Base-by-base conservation (phyloP, 202 grass and related monocot genomes). In the Panicum hallii region DNA sequence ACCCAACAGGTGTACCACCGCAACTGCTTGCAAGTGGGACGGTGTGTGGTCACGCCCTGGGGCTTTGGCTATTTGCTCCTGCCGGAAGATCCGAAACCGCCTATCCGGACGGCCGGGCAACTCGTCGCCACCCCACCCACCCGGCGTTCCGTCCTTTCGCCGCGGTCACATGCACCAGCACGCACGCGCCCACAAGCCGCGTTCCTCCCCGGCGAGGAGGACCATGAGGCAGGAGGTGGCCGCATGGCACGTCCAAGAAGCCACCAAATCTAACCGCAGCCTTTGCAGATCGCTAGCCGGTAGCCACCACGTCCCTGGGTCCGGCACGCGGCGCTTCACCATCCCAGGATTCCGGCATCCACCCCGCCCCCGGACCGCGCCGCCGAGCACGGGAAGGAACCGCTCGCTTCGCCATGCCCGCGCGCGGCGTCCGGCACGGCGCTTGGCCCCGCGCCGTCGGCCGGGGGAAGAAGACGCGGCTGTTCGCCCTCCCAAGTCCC, bases 21-120 rank as follows among this genome's bases (percentile, higher is more conserved):
- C 45, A 74, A 13, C n/a, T 8, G 13, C 16, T 12, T 14, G 38
- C 41, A 14, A 11, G 43, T 40, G 11, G 61, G 62, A 15, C 42
- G 30, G 7, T 7, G 7, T 7, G 63, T 52, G 71, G 12, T 48
- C 61, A 23, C 23, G 57, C 44, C 12, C 22, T 72, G 9, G 1
- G 4, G 17, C 71, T 40, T 55, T 74, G 26, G 11, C 13, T 4
- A 4, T 22, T 7, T 36, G n/a, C 11, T 38, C 44, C 26, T 63
- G 72, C 80, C 80, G 65, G 80, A 36, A 83, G 80, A 56, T 72
- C 53, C 66, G 79, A 88, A 78, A 78, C 79, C 54, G 26, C 43
- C 20, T 11, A 61, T 68, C 55, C 66, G 13, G 32, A 28, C 17
- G 17, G 32, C 23, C 11, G 14, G 9, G 16, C 58, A 49, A 9